phyloP scores from a whole-genome alignment of 768 basidiomycete species.

The Tulasnella sp. region DNA sequence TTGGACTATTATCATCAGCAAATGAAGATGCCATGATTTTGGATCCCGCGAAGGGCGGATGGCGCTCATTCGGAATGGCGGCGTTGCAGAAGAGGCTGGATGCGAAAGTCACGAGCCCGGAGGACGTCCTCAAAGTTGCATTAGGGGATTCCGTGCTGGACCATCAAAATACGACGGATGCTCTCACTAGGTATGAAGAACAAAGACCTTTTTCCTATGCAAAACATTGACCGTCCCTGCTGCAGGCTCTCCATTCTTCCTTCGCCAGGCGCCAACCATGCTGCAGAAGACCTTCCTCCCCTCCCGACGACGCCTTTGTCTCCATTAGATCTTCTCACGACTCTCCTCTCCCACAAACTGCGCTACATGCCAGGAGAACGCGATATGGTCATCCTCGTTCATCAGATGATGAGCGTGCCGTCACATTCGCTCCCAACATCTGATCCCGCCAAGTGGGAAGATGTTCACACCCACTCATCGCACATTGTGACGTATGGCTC shows the following conservation, averaged over 20 bases:
- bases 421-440: neutral
- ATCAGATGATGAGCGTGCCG: constrained; percentile 56
- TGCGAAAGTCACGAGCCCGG: neutral
- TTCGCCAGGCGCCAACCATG: neutral
- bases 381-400: constrained; percentile 79
- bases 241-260: constrained; percentile 17
- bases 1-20: constrained; percentile 53
- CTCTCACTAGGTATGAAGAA: too few relatives aligned
- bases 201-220: too few relatives aligned
- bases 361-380: constrained; percentile 59
- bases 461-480: constrained; percentile 40
- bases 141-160: too few relatives aligned
- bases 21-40: constrained; percentile 26
- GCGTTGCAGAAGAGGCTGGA: neutral
- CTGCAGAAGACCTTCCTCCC: constrained; percentile 11
- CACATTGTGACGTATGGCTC: constrained; percentile 55
- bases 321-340: constrained; percentile 64
- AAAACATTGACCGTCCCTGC: too few relatives aligned
- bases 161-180: too few relatives aligned
- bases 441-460: constrained; percentile 7
- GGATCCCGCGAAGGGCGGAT: constrained; percentile 1
- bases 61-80: constrained; percentile 4
- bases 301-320: constrained; percentile 19
- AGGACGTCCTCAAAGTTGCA: neutral
- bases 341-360: constrained; percentile 59